Conservation (phyloP, 2,329 filamentous ascomycete genomes). For the Xylariomycetidae sp. region DNA sequence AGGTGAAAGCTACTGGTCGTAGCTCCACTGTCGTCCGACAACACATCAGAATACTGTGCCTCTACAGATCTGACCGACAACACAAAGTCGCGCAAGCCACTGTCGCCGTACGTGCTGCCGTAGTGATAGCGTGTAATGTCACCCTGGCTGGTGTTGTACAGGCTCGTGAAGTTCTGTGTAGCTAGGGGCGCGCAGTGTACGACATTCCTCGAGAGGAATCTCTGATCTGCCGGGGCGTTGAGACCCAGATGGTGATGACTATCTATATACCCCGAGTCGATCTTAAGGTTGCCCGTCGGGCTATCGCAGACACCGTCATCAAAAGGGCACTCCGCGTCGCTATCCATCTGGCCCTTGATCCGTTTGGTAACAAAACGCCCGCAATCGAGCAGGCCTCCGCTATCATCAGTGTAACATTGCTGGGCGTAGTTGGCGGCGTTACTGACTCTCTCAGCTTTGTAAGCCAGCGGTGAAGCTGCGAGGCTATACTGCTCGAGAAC, state of each 20-base stretch:
- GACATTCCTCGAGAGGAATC: constrained; percentile 1
- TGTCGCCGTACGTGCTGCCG: neutral
- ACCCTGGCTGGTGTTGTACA: neutral
- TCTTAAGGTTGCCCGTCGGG: neutral
- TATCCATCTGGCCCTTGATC: neutral
- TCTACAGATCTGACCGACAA: neutral
- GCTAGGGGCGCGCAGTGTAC: constrained; percentile 6
- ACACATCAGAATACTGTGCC: neutral
- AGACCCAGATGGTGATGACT: constrained; percentile 5
- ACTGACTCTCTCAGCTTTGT: neutral
- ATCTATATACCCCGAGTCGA: constrained; percentile 6
- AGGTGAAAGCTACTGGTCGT: neutral
- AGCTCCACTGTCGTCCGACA: neutral
- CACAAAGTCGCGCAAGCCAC: too few relatives aligned
- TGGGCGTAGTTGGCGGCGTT: constrained; percentile 7
- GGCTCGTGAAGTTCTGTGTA: constrained; percentile 2
- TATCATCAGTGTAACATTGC: constrained; percentile 4
- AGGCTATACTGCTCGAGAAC: too few relatives aligned
- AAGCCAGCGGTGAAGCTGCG: neutral
- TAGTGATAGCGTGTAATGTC: neutral
- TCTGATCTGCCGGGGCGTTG: constrained; percentile 3
- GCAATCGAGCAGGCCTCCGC: constrained; percentile 3
- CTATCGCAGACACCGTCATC: constrained; percentile 2
- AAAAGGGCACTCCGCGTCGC: constrained; percentile 4
- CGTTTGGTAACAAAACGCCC: constrained; percentile 1